Base-by-base conservation (phyloP, 495 filamentous ascomycete genomes). In the Peziza echinospora region DNA sequence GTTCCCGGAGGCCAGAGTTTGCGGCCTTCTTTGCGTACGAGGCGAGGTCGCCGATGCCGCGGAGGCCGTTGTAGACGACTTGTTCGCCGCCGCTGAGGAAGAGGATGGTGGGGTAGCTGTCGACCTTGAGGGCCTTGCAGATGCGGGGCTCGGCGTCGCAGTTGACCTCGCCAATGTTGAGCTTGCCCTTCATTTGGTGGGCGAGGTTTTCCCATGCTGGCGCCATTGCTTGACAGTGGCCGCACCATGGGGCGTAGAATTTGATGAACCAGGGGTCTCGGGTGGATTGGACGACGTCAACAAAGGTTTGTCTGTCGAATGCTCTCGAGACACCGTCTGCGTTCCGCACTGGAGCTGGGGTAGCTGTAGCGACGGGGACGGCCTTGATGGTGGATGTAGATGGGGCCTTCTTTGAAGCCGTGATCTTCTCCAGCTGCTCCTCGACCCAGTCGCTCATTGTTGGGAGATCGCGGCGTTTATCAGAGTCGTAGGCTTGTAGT, bases 231-330 rank as follows among this genome's bases (percentile, higher is more conserved):
- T 93, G 80, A 61, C 89, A 97, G 62, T 97, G 89, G 48, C 73
- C 73, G 60, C 89, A 97, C 89, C 89, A 96, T 1, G 89, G 89
- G 22, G 82, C 86, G 61, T 93, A 96, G 61, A 97, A 96, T 60
- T 97, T 96, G 63, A 97, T 76, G 56, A 97, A 93, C 89, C 89
- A 97, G 13, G 85, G 79, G 41, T 96, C 85, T 40, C 80, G 75
- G 0, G 85, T 82, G 57, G 76, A 80, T 3, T 84, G 92, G 21
- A 97, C 86, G 24, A 75, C 64, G 45, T 72, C 78, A 59, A 87
- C 78, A 67, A 97, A 97, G 50, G 66, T 79, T 58, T 96, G 87
- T 21, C 81, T 77, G 17, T 76, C 80, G 17, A 97, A 72, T 8
- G 77, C 64, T 10, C 80, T 66, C 11, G 84, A 91, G 5, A 67